These are phyloP conservation scores for Paxillus rubicundulus DNA, from an alignment of 768 basidiomycete species.

Conservation along the genomic window DNA sequence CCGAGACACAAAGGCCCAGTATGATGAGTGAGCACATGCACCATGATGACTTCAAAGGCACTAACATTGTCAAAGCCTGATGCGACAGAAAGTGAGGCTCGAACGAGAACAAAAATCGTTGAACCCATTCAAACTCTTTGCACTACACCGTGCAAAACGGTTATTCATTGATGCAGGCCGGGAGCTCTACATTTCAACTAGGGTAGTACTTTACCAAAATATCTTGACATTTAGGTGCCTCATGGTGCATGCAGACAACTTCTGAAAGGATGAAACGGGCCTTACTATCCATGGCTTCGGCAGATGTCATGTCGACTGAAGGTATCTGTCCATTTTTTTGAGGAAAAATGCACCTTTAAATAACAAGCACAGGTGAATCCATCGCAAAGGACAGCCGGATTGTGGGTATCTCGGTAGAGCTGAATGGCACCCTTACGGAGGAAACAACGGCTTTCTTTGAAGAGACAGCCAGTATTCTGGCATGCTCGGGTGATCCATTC, in stretches of 20 bases:
- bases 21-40: neutral
- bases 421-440: no score
- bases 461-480: no score
- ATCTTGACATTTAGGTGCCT: neutral
- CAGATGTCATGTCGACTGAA: neutral
- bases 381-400: no score
- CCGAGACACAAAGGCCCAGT: neutral
- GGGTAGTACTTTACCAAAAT: neutral
- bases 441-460: no score
- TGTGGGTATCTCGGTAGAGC: no score
- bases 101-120: neutral
- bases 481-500: no score
- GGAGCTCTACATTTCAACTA: neutral
- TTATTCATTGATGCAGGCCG: neutral
- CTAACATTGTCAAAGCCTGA: neutral
- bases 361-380: no score
- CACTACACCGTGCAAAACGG: neutral
- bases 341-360: no score
- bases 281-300: neutral
- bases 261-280: neutral
- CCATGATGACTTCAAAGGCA: neutral
- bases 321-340: neutral
- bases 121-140: neutral
- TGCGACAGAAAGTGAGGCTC: neutral
- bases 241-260: neutral